phyloP scores from a whole-genome alignment of 2,329 filamentous ascomycete species.

The Phyllosticta capitalensis region DNA sequence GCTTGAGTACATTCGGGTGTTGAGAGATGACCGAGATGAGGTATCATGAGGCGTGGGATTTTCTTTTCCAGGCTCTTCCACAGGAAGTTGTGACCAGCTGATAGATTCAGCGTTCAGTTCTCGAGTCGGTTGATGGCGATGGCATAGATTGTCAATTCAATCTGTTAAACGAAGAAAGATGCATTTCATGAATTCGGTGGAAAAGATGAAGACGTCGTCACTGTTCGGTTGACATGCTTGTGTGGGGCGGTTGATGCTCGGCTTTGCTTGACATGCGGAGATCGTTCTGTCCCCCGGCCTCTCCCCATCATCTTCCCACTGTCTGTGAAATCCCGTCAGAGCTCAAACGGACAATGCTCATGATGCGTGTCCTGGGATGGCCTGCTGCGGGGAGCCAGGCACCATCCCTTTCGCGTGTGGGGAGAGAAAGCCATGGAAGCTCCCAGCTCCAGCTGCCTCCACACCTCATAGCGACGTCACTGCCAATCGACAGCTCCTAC shows the following conservation, averaged over 20 bases:
- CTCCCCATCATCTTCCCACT: too few relatives aligned
- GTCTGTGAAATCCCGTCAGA: too few relatives aligned
- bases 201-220: too few relatives aligned
- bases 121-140: too few relatives aligned
- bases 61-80: background rate
- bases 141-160: too few relatives aligned
- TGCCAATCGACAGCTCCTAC: background rate
- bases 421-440: background rate
- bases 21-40: conserved; percentile 11
- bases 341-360: background rate
- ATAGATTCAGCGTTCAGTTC: background rate
- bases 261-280: too few relatives aligned
- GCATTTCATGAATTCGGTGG: too few relatives aligned
- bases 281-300: too few relatives aligned
- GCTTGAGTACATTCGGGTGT: conserved; percentile 16
- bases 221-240: too few relatives aligned
- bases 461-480: background rate
- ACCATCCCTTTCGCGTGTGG: background rate
- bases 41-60: background rate
- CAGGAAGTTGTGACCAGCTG: background rate
- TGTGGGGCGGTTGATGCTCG: too few relatives aligned
- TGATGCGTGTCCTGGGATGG: background rate
- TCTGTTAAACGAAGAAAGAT: too few relatives aligned
- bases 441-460: background rate
- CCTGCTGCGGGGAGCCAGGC: background rate